Evolutionary conservation across 352 stramenopile species (phyloP), one percentile per base, ranked within the genome.

Genomic region (Globisporangium uncinulatum): DNA sequence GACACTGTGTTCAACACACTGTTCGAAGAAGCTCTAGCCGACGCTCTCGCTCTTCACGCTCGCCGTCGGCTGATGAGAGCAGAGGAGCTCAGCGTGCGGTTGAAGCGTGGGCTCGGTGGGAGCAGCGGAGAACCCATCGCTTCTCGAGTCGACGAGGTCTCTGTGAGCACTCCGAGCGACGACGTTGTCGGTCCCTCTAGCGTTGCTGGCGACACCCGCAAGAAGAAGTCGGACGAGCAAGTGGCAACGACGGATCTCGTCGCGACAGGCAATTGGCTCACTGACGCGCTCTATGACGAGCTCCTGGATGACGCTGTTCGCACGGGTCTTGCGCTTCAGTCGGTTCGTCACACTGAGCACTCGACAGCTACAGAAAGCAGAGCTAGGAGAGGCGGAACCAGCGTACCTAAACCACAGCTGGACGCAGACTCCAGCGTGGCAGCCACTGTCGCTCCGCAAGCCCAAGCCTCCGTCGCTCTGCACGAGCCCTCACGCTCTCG

Each of bases 261-360:
- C 2, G 34, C 34, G 34, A 13, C 6, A 39, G 34, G 10, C 34
- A 39, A 39, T 13, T 24, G 31, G n/a, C 29, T 57, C 31, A 14
- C 56, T 4, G 31, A 53, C 39, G 20, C 32, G 6, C 19, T 62
- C 31, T 62, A 57, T 15, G 14, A 52, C n/a, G 41, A 62, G 9
- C 10, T 62, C 29, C 41, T 43, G 19, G 48, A 19, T 11, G 31
- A 57, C 15, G 41, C 49, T 31, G 29, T 45, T 10, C 2, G 11
- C 21, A 11, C 19, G 17, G 29, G 14, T 13, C 3, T 37, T 5
- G 19, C 50, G 6, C 50, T 55, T 32, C 6, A 6, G 19, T 51
- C 46, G 3, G 21, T 37, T 46, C 42, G n/a, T 17, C 47, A 9
- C 15, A 9, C 47, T 8, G n/a, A 24, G 43, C 21, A 48, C n/a